Percentiles rank a stretch among this genome's conserved stretches.
These are phyloP conservation scores for Candida anutae DNA, from an alignment of 1,139 yeast genomes.

Conservation along the genomic window DNA sequence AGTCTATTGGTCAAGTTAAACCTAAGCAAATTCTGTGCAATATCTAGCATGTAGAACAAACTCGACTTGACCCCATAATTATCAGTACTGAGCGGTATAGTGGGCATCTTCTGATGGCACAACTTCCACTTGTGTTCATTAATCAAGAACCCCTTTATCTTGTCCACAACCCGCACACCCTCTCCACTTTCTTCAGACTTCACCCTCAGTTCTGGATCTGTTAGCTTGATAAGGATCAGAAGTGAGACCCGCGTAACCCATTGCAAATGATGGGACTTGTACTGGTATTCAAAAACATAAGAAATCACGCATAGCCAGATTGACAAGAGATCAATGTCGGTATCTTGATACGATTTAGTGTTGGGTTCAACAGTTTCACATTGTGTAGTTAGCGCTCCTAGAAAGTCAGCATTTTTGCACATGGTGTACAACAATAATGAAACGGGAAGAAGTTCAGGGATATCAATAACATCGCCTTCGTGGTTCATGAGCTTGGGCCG, in stretches of 20 bases:
- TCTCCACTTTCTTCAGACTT: slow-evolving; percentile 2
- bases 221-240: slow-evolving; percentile 16
- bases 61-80: slow-evolving; percentile 21
- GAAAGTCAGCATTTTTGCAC: slow-evolving; percentile 16
- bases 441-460: slow-evolving; percentile 19
- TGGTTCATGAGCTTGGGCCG: slow-evolving; percentile 8
- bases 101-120: slow-evolving; percentile 32
- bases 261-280: slow-evolving; percentile 16
- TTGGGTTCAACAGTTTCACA: slow-evolving; percentile 9
- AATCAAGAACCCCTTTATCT: slow-evolving; percentile 15
- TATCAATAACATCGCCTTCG: slow-evolving; percentile 8
- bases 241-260: slow-evolving; percentile 18
- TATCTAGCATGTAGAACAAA: slow-evolving; percentile 30
- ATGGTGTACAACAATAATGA: slow-evolving; percentile 14
- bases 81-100: slow-evolving; percentile 21
- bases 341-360: slow-evolving; percentile 9
- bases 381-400: slow-evolving; percentile 13
- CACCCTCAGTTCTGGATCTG: slow-evolving; percentile 10
- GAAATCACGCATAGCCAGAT: slow-evolving; percentile 33
- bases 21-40: slow-evolving; percentile 27
- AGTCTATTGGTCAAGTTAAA: slow-evolving; percentile 33
- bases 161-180: slow-evolving; percentile 5
- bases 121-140: slow-evolving; percentile 37
- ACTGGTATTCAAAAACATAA: slow-evolving; percentile 31
- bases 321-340: slow-evolving; percentile 17